phyloP scores from a whole-genome alignment of 2,329 filamentous ascomycete species.

The Fragosphaeria purpurea region DNA sequence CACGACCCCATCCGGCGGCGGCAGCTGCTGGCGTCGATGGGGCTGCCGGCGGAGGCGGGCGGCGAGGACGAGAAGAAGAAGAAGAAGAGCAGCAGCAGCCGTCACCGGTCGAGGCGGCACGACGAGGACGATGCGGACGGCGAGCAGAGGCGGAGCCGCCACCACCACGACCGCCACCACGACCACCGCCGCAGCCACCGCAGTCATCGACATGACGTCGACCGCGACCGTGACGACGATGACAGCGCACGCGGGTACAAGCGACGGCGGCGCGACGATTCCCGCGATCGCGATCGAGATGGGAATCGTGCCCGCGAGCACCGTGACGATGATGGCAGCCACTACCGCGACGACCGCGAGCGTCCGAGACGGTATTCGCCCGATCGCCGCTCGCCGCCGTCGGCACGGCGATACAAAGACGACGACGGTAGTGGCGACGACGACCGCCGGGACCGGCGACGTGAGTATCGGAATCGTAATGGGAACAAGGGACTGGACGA shows the following conservation, averaged over 20 bases:
- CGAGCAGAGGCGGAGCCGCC: slow-evolving; percentile 24
- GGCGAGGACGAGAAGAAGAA: slow-evolving; percentile 23
- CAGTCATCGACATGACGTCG: slow-evolving; percentile 20
- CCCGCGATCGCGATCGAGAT: slow-evolving; percentile 23
- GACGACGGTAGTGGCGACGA: neutral
- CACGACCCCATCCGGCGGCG: slow-evolving; percentile 60
- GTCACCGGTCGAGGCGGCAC: slow-evolving; percentile 9
- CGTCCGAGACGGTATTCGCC: neutral
- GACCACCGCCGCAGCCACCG: slow-evolving; percentile 20
- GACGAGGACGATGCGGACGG: slow-evolving; percentile 27
- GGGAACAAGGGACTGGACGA: neutral
- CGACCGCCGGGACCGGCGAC: neutral
- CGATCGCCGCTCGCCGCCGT: too few species aligned
- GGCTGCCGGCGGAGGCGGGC: slow-evolving; percentile 36
- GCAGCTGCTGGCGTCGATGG: slow-evolving; percentile 56
- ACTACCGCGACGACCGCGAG: slow-evolving; percentile 19
- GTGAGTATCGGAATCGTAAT: neutral
- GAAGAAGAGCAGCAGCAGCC: slow-evolving; percentile 9
- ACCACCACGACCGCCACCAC: slow-evolving; percentile 33
- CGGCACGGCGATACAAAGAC: slow-evolving; percentile 1
- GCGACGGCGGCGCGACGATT: neutral
- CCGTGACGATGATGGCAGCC: slow-evolving; percentile 31
- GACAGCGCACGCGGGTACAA: neutral
- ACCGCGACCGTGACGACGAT: slow-evolving; percentile 2
- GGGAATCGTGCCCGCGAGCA: slow-evolving; percentile 30